Evolutionary conservation across 1,284 basidiomycete genomes (phyloP), one percentile per base, ranked within the genome.

Genomic region (Vanrija pseudolonga): DNA sequence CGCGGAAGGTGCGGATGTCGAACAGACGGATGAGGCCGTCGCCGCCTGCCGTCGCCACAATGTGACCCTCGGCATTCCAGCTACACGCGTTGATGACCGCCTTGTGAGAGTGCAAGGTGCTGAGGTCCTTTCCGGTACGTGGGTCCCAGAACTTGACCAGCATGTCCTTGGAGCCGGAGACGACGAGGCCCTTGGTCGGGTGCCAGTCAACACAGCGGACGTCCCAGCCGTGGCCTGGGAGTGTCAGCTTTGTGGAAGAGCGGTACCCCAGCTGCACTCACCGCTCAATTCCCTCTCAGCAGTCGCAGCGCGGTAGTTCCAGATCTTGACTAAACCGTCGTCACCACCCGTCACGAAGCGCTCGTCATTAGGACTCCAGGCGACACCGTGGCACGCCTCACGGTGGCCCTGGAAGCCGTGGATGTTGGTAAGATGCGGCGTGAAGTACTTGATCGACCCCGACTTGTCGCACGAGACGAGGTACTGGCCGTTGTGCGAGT

Each of bases 121-220:
- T 89, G 11, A 97, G 81, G 37, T 87, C 85, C 6, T 89, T 90
- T 37, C 87, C 89, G 9, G 88, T 89, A 42, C 93, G 82, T 7
- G 95, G 96, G 77, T 98, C 95, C 95, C 95, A 98, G 75, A 98
- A 98, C 70, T 98, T 98, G 76, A 98, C 92, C 63, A 93, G 84
- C 75, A 98, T 97, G 76, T 98, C 96, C 77, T 98, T 98, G 68
- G 89, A 90, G 23, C 96, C 95, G 1, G 89, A 92, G 3, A 90
- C 91, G 18, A 98, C 82, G 6, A 98, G 80, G 3, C 95, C 94
- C 75, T 98, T 97, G 3, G 87, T 91, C 4, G 92, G 90, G 76
- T 98, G 95, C 95, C 95, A 98, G 78, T 97, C 89, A 2, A 98
- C 90, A 65, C 93, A 97, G 71, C 95, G 90, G 24, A 98, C 95